Conservation (phyloP, 1,284 basidiomycete genomes). For the Rhodotorula sp. region DNA sequence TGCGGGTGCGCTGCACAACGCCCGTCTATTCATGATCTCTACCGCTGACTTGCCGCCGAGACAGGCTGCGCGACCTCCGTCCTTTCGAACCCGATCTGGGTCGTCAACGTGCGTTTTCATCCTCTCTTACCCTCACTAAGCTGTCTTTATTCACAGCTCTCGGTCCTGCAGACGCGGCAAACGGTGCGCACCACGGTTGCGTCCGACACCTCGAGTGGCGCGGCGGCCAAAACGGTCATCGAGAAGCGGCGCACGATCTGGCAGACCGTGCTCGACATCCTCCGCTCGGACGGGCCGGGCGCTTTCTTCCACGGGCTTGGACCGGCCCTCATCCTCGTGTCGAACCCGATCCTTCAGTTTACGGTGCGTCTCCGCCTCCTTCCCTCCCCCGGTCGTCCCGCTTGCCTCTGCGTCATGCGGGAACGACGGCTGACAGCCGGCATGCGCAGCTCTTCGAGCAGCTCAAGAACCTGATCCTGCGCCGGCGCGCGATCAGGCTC, state of each 20-base stretch:
- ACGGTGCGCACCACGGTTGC: conserved; percentile 50
- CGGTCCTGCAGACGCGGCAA: conserved; percentile 66
- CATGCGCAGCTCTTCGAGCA: conserved; percentile 64
- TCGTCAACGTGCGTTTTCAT: conserved; percentile 49
- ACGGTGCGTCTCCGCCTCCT: conserved; percentile 44
- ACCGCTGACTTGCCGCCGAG: background rate
- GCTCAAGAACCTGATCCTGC: conserved; percentile 74
- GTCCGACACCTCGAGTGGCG: conserved; percentile 20
- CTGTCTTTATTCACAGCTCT: background rate
- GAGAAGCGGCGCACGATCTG: conserved; percentile 52
- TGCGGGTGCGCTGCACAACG: conserved; percentile 63
- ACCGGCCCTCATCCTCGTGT: conserved; percentile 86
- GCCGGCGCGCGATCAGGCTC: conserved; percentile 56
- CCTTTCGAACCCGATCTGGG: conserved; percentile 89
- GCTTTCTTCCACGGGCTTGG: conserved; percentile 96
- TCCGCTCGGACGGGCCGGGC: conserved; percentile 72
- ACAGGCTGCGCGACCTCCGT: conserved; percentile 85
- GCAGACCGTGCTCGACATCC: conserved; percentile 70
- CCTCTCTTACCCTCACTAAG: no score
- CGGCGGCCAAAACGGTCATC: conserved; percentile 31
- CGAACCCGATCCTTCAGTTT: conserved; percentile 84
- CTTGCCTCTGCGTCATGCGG: no score
- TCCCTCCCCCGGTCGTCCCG: no score
- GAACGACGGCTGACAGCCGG: no score
- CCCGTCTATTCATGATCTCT: no score